A percentile compares a stretch with the other conserved stretches of the same genome.
Conservation (phyloP, 306 rosid species). For the Rosa rugosa region DNA sequence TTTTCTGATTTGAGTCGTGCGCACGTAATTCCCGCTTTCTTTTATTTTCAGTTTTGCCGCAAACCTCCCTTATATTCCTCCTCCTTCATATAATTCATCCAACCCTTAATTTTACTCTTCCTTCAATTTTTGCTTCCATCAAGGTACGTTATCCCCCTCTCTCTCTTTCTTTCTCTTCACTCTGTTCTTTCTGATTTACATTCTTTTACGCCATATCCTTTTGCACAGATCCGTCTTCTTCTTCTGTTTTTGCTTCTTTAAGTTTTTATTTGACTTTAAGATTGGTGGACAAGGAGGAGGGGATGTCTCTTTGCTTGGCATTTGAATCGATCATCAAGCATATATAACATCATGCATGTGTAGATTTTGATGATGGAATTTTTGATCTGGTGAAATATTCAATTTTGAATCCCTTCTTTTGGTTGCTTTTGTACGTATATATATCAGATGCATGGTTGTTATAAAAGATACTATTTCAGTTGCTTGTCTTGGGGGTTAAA, state of each 20-base stretch:
- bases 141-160: slow-evolving; percentile 51
- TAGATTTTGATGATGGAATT: background rate
- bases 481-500: background rate
- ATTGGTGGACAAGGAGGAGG: background rate
- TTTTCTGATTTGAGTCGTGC: background rate
- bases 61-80: slow-evolving; percentile 1
- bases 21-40: slow-evolving; percentile 21
- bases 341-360: background rate
- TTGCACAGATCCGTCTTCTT: slow-evolving; percentile 1
- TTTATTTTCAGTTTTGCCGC: slow-evolving; percentile 16
- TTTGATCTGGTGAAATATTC: background rate
- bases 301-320: background rate
- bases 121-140: slow-evolving; percentile 38
- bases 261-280: background rate
- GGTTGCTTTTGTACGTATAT: background rate
- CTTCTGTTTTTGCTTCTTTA: slow-evolving; percentile 20
- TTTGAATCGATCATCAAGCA: background rate
- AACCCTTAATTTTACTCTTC: slow-evolving; percentile 41
- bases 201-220: slow-evolving; percentile 10
- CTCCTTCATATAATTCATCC: slow-evolving; percentile 20
- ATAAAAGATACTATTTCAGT: background rate
- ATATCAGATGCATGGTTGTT: background rate
- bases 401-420: background rate
- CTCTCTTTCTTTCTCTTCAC: slow-evolving; percentile 23
- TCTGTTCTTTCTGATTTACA: slow-evolving; percentile 26